Conservation (phyloP, 1,284 basidiomycete species). For the Cystobasidiaceae sp. region DNA sequence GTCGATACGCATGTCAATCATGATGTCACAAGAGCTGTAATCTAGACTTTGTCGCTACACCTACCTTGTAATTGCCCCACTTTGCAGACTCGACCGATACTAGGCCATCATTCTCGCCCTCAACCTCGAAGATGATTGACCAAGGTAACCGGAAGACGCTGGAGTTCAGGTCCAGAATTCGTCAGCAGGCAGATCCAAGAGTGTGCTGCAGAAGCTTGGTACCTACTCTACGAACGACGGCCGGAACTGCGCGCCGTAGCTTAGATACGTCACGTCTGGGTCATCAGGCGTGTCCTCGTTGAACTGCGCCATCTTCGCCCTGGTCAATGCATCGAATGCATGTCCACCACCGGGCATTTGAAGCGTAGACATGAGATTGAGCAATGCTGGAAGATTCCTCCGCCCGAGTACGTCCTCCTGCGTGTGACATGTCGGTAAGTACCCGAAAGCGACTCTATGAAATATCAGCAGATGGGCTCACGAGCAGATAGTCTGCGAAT, state of each 20-base stretch:
- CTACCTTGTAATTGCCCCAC: constrained; percentile 56
- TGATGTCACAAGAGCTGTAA: constrained; percentile 12
- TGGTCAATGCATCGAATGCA: constrained; percentile 80
- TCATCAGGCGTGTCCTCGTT: constrained; percentile 77
- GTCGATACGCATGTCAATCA: background rate
- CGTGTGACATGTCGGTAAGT: constrained; percentile 38
- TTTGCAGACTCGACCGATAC: constrained; percentile 75
- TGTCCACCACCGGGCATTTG: constrained; percentile 67
- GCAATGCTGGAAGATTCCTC: constrained; percentile 1
- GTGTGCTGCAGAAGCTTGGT: constrained; percentile 52
- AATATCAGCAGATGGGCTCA: constrained; percentile 53
- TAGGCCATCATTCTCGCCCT: constrained; percentile 87
- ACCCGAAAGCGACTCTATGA: no score
- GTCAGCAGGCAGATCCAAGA: background rate
- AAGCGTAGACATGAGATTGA: constrained; percentile 45
- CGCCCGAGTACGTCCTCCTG: constrained; percentile 10
- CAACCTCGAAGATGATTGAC: constrained; percentile 74
- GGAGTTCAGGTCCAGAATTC: constrained; percentile 3
- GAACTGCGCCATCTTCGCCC: constrained; percentile 79
- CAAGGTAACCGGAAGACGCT: constrained; percentile 54
- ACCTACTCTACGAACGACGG: constrained; percentile 72
- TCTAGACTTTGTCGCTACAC: constrained; percentile 24
- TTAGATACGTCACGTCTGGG: constrained; percentile 74
- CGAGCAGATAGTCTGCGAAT: constrained; percentile 86
- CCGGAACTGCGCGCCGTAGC: constrained; percentile 84